Evolutionary conservation across 176 grass and related monocot genomes (phyloP), one percentile per base, ranked within the genome.

Genomic region (Bolboschoenus planiculmis): DNA sequence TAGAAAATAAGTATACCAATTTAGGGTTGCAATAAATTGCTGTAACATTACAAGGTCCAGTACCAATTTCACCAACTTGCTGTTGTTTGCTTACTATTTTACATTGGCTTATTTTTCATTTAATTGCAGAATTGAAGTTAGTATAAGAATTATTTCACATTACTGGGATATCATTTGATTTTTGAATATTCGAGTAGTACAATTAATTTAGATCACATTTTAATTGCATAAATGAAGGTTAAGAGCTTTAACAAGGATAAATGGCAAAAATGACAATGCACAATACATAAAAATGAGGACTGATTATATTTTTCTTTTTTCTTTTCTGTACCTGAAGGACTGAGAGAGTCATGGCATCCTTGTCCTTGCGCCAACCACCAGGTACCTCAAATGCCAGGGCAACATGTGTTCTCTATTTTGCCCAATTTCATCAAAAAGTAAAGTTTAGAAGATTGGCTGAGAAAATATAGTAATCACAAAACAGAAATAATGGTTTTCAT

Each of bases 361-460:
- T 98, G 81, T 91, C 92, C 85, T 95, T 93, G 58, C 83, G 84
- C 92, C 95, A 98, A 63, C 95, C 95, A 87, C 95, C 88, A 59
- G 95, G 90, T 65, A 98, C 78, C 84, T 98, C 92, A 83, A 98
- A 98, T 63, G 95, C 92, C 54, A 98, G 80, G 5, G 95, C 90
- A 88, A 98, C 76, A 85, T 95, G 84, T 62, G 95, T 98, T 36
- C 85, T 95, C 90, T 95, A 78, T 80, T 86, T 74, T 79, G 47
- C 46, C 46, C 46, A 77, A 77, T 77, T 53, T 4, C 46, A 31
- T 50, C 24, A 77, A 77, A 53, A 51, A 77, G 72, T 77, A 53
- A 77, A 51, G 46, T 53, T 77, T 53, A 77, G 72, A 77, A 77
- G 72, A 18, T 53, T 53, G 44, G 46, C 27, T 77, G 27, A 77